These are phyloP conservation scores for Galeopsis tetrahit DNA, from an alignment of 257 asterid genomes.

Conservation along the genomic window DNA sequence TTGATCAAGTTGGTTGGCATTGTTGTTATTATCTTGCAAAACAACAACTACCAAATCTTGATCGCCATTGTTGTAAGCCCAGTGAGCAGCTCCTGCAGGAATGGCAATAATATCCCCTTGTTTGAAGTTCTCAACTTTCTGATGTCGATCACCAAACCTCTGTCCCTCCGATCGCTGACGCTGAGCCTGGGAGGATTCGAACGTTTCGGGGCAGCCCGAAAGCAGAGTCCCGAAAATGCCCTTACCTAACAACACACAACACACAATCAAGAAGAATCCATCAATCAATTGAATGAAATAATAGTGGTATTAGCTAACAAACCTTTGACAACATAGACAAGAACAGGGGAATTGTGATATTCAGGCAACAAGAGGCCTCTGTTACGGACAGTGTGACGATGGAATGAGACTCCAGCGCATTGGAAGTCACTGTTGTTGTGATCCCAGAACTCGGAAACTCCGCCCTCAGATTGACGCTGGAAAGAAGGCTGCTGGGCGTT, in stretches of 20 bases:
- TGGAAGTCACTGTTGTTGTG: constrained; percentile 36
- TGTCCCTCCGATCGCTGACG: constrained; percentile 30
- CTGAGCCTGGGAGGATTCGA: constrained; percentile 43
- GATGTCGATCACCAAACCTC: constrained; percentile 52
- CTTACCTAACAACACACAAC: constrained; percentile 42
- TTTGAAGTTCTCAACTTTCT: constrained; percentile 44
- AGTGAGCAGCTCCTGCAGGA: constrained; percentile 65
- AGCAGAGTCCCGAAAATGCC: constrained; percentile 48
- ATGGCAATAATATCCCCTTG: constrained; percentile 59
- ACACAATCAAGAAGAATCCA: background rate
- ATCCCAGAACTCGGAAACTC: constrained; percentile 61
- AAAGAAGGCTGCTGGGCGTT: constrained; percentile 46
- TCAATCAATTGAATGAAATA: too few species aligned
- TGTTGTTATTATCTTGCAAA: constrained; percentile 46
- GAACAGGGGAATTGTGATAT: constrained; percentile 42
- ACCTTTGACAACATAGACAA: constrained; percentile 57
- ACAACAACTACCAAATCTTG: constrained; percentile 50
- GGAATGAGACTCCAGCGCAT: constrained; percentile 49
- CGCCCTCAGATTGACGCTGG: constrained; percentile 55
- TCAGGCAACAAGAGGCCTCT: constrained; percentile 39
- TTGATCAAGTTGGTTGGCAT: constrained; percentile 65
- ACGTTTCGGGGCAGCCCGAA: constrained; percentile 80
- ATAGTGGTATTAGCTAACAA: too few species aligned
- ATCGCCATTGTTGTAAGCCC: constrained; percentile 68
- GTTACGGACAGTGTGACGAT: constrained; percentile 45